These are phyloP conservation scores for Globisporangium uncinulatum DNA, from an alignment of 352 stramenopile genomes.

Conservation along the genomic window DNA sequence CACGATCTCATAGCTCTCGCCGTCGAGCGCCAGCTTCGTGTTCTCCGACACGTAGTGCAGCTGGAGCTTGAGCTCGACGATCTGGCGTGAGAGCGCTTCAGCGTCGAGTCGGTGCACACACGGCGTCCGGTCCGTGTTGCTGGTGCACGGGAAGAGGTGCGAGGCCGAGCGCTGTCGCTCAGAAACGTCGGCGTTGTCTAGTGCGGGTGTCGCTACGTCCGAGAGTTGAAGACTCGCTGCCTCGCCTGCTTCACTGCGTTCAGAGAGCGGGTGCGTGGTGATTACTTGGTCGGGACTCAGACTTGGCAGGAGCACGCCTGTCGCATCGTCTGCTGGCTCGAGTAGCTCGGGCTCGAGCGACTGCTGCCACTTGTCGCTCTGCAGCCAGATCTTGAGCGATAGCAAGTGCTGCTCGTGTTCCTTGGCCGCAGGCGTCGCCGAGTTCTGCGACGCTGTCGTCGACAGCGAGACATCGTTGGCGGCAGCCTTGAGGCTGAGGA, in stretches of 20 bases:
- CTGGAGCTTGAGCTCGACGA: conserved; percentile 75
- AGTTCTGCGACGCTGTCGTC: neutral
- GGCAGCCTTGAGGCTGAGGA: conserved; percentile 19
- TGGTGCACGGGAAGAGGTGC: neutral
- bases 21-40: conserved; percentile 47
- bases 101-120: conserved; percentile 57
- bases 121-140: conserved; percentile 12
- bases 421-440: neutral
- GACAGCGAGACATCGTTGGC: neutral
- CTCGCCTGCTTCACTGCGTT: neutral
- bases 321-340: neutral
- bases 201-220: neutral
- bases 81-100: conserved; percentile 54
- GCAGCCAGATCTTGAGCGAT: conserved; percentile 52
- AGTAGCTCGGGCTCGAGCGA: conserved; percentile 16
- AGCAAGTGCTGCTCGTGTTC: conserved; percentile 7
- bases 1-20: conserved; percentile 58
- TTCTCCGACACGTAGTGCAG: conserved; percentile 67
- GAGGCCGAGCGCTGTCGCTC: neutral
- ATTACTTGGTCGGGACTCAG: neutral
- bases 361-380: conserved; percentile 42
- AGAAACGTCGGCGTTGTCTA: neutral
- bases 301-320: neutral
- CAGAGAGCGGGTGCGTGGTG: neutral
- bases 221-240: neutral